Evolutionary conservation across 768 basidiomycete species (phyloP), one percentile per base, ranked within the genome.

Genomic region (Imleria badia): DNA sequence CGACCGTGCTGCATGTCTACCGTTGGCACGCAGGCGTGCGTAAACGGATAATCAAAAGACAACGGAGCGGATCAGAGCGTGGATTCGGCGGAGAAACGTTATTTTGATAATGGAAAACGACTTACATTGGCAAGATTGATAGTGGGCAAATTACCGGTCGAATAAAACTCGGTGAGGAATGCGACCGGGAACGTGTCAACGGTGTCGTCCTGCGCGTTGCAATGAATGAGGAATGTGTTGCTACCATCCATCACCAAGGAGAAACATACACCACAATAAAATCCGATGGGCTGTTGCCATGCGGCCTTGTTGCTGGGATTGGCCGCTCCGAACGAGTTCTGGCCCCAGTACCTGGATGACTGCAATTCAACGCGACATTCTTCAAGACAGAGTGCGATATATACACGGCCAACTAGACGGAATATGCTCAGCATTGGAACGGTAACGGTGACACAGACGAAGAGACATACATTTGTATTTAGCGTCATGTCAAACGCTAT

Each of bases 161-260:
- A 79, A 68, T 81, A 86, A 72, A 83, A 86, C 45, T 79, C 75
- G 58, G 80, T 71, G 33, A 88, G 56, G 66, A 86, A 87, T 2
- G 85, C 85, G 42, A 87, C 52, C 0, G 85, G 86, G 45, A 87
- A 72, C 36, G 73, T 78, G 59, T 87, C 76, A 43, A 87, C 80
- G 5, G 77, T 70, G 63, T 77, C 66, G 61, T 87, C 86, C 79
- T 83, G 60, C 6, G 5, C 11, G 13, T 39, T 31, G 33, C 15
- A 19, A 47, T 42, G 35, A 52, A 41, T 35, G 50, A 51, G 35
- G 12, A n/a, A n/a, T 26, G 20, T 17, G 47, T 40, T 46, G 42
- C 45, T 23, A 39, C 7, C 23, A 15, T 14, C 33, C 19, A 45
- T 45, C n/a, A 30, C 23, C 20, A 44, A 22, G 35, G 42, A 46